Evolutionary conservation across 371 early-diverging fungal species (phyloP), one percentile per base, ranked within the genome.

Genomic region (Actinomortierella wolfii): DNA sequence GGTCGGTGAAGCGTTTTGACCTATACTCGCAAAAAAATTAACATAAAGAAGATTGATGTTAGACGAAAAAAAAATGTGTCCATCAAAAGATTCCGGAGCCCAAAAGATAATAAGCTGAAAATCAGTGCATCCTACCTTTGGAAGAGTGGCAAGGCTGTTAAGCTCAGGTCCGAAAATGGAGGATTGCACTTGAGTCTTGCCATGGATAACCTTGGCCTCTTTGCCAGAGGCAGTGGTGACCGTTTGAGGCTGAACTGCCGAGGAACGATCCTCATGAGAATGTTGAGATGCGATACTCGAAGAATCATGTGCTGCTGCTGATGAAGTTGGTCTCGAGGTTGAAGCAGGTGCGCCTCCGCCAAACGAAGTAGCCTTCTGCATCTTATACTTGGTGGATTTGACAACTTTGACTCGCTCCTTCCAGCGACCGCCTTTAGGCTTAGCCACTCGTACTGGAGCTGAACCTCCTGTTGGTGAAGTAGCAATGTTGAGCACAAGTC

Each of bases 401-500:
- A 67, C 76, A 41, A 59, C 74, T 64, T 63, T 76, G 52, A 79
- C 68, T 39, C 81, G 80, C 47, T 81, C 81, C 62, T 77, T 78
- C 81, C 81, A 82, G 45, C 78, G 77, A 13, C 79, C 79, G 25
- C 80, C 76, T 24, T 76, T 76, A 49, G 67, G 68, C 54, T 52
- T 68, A 28, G 55, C 44, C 51, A 63, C 46, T 25, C 57, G 50
- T 6, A 29, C 55, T 41, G 53, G 57, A 4, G 76, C 64, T 41
- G 78, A 42, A 34, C 54, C 53, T 14, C 66, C 59, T 34, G 68
- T 57, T 41, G 79, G 63, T 34, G 34, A 34, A 6, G 76, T 63
- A 26, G 81, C 81, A 66, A 90, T 79, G 77, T 92, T 90, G 43
- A 92, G 74, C 51, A 90, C 73, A 45, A 91, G 67, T 9, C 89